A percentile compares a stretch with the other conserved stretches of the same genome.
Conservation (phyloP, 1,284 basidiomycete genomes). For the Ceratobasidium sp. region DNA sequence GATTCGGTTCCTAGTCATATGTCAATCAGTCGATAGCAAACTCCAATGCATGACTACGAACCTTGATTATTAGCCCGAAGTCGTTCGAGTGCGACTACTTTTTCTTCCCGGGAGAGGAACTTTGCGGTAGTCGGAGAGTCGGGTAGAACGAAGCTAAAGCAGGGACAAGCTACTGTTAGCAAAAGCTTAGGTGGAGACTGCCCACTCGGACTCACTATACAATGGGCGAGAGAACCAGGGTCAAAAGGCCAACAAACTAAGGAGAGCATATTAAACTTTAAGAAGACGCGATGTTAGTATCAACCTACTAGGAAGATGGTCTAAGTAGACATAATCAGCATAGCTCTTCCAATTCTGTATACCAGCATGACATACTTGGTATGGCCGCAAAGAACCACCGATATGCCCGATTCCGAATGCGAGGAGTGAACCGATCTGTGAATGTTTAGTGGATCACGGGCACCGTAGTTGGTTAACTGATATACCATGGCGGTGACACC, state of each 20-base stretch:
- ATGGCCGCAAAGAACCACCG: constrained; percentile 56
- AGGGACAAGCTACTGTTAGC: neutral
- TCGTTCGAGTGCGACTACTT: constrained; percentile 58
- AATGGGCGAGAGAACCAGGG: constrained; percentile 62
- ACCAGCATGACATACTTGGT: constrained; percentile 55
- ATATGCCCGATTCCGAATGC: constrained; percentile 63
- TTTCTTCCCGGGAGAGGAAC: constrained; percentile 57
- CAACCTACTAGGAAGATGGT: constrained; percentile 35
- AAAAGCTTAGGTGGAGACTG: neutral
- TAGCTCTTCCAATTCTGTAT: too few species aligned
- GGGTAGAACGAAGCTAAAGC: constrained; percentile 25
- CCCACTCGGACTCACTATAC: constrained; percentile 59
- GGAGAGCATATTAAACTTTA: constrained; percentile 56
- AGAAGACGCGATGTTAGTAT: neutral
- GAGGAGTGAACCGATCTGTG: constrained; percentile 59
- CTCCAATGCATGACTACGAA: neutral
- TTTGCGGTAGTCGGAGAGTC: constrained; percentile 52
- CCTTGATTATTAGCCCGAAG: constrained; percentile 59
- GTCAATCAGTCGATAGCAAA: neutral
- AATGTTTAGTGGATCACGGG: neutral
- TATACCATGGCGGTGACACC: constrained; percentile 58
- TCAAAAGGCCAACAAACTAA: constrained; percentile 65
- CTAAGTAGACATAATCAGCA: neutral
- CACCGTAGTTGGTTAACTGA: neutral
- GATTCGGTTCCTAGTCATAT: constrained; percentile 52